Evolutionary conservation across 805 yeast genomes (phyloP).

Genomic region (Pichia kluyveri): DNA sequence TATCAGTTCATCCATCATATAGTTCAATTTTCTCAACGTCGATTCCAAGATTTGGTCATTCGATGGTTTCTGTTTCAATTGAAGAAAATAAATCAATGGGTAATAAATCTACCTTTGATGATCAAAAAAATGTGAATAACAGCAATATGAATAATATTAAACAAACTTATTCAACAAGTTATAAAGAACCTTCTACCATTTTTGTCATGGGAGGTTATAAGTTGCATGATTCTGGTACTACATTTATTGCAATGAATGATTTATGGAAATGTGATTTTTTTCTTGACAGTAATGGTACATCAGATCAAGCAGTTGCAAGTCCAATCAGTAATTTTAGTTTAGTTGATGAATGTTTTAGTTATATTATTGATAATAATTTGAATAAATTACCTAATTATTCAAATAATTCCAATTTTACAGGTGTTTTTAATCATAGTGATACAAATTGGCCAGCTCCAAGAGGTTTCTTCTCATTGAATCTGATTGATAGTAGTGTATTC

Average conservation of each 20-base stretch:
- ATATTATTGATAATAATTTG: constrained; percentile 13
- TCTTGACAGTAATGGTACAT: constrained; percentile 25
- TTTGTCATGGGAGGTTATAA: constrained; percentile 44
- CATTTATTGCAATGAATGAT: constrained; percentile 26
- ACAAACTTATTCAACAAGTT: not conserved
- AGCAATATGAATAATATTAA: not conserved
- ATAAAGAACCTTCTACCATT: constrained; percentile 23
- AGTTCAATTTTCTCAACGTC: constrained; percentile 19
- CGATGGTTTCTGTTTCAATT: constrained; percentile 16
- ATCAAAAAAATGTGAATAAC: not conserved
- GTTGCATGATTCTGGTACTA: constrained; percentile 20
- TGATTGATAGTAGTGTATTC: constrained; percentile 14
- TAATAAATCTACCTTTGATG: not conserved
- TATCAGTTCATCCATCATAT: constrained; percentile 24
- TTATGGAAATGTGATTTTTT: constrained; percentile 27
- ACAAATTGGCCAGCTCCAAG: constrained; percentile 26
- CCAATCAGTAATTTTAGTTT: constrained; percentile 24
- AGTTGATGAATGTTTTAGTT: constrained; percentile 14
- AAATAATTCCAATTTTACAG: constrained; percentile 13
- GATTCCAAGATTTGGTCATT: constrained; percentile 27
- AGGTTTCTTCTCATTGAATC: constrained; percentile 18
- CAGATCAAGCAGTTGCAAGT: constrained; percentile 22
- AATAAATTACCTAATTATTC: constrained; percentile 6
- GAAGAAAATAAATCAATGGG: constrained; percentile 16
- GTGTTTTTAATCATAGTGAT: constrained; percentile 16